Evolutionary conservation across 1,284 basidiomycete species (phyloP), one percentile per base, ranked within the genome.

Genomic region (Coniferiporia weirii): DNA sequence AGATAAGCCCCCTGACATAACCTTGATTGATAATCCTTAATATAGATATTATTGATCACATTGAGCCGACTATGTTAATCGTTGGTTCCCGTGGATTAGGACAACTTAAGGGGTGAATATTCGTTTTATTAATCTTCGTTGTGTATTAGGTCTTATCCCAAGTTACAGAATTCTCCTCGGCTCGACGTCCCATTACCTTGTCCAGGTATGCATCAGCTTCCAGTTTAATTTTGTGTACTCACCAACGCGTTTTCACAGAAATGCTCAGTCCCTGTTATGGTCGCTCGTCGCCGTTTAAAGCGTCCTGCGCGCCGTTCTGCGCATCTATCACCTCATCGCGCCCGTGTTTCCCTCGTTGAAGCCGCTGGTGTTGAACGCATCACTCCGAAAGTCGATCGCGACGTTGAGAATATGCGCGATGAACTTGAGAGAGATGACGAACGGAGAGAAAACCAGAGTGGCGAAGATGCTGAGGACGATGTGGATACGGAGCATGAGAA

Each of bases 131-230:
- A 20, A 27, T 57, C 44, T 51, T 43, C 44, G 47, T 43, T 13
- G 9, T 48, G 13, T 9, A 8, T 35, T 3, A 3, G 9, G 13
- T 32, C 56, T 17, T 55, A 9, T 54, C 43, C 22, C 52, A 45
- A 47, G 19, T 36, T 59, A 20, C 67, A 94, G 95, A 22, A 96
- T 98, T 67, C 79, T 98, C 5, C 86, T 98, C 40, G 95, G 95
- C n/a, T 96, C 93, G 2, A 98, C 95, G 0, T 96, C 93, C 3
- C 93, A 98, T 72, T 99, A 99, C 71, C 85, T 98, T 52, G 93
- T 98, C 47, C 94, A 90, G 77, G 84, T 84, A 63, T 61, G 72
- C 63, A 57, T 52, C 27, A 56, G 49, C 44, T n/a, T 4, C 22
- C 22, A 40, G 58, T 54, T 47, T 52, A 35, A 32, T 46, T 1